Evolutionary conservation across 257 asterid genomes (phyloP).

Genomic region (Gynochthodes officinalis): DNA sequence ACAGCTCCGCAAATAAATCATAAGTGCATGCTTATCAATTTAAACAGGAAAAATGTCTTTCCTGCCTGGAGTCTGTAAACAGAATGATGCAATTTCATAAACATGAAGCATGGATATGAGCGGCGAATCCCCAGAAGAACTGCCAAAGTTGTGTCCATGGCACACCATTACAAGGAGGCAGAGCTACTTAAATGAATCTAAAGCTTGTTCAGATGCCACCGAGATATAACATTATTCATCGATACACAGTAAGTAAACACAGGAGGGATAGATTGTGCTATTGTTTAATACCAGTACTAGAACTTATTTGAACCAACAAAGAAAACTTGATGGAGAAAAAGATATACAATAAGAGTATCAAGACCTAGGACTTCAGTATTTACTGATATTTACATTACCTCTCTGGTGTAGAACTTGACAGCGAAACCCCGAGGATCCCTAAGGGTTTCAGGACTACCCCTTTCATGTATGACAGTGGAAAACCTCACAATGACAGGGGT

Average conservation of each 20-base stretch:
- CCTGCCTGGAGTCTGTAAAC: not conserved
- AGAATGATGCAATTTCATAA: not conserved
- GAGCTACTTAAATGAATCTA: not conserved
- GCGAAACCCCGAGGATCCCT: slow-evolving; percentile 44
- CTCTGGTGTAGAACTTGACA: slow-evolving; percentile 43
- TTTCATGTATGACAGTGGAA: slow-evolving; percentile 38
- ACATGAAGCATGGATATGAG: not conserved
- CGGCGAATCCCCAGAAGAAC: not conserved
- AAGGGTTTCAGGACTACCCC: slow-evolving; percentile 40
- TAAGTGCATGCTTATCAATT: not conserved
- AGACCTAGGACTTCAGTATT: not conserved
- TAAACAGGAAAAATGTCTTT: not conserved
- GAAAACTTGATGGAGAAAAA: not conserved
- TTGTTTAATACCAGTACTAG: not conserved
- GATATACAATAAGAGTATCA: not conserved
- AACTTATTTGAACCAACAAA: not conserved
- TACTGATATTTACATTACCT: slow-evolving; percentile 21
- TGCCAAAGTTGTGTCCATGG: not conserved
- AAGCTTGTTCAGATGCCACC: not conserved
- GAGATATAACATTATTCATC: not conserved
- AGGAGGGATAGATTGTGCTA: not conserved
- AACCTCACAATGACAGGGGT: slow-evolving; percentile 40
- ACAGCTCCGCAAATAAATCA: not conserved
- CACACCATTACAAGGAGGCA: not conserved
- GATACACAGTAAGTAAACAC: not conserved